A percentile compares a stretch with the other conserved stretches of the same genome.
phyloP scores from a whole-genome alignment of 2,329 filamentous ascomycete genomes.

The Endoconidiophora laricicola region DNA sequence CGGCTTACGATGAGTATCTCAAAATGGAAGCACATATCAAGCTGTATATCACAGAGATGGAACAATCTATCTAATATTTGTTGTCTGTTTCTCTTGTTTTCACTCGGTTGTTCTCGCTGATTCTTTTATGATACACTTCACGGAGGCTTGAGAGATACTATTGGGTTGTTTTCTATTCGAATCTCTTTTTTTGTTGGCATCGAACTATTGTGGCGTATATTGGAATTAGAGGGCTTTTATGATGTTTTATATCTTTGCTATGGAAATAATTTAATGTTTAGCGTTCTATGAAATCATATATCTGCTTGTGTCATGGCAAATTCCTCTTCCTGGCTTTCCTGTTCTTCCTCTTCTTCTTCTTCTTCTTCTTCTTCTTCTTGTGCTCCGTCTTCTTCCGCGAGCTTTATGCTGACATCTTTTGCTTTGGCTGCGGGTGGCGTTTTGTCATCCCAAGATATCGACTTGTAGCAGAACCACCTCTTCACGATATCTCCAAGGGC shows the following conservation, averaged over 20 bases:
- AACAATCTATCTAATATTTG: conserved; percentile 50
- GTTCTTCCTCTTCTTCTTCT: background rate
- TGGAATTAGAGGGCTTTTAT: background rate
- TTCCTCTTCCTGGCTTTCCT: conserved; percentile 4
- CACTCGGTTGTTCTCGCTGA: background rate
- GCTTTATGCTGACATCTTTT: background rate
- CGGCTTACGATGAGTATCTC: conserved; percentile 82
- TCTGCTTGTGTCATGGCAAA: conserved; percentile 6
- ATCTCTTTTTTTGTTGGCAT: conserved; percentile 8
- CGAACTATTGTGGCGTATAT: conserved; percentile 1
- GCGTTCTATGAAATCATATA: background rate
- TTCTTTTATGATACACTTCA: background rate
- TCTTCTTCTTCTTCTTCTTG: background rate
- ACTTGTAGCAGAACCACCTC: conserved; percentile 7
- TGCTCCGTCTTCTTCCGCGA: background rate
- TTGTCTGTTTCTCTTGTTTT: background rate
- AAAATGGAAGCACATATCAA: conserved; percentile 97
- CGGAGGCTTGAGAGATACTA: background rate
- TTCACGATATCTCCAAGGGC: background rate
- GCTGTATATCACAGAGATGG: conserved; percentile 97
- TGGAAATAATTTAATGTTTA: background rate
- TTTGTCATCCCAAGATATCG: background rate
- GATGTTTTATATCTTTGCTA: too few relatives aligned
- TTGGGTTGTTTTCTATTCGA: background rate
- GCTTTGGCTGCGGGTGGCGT: too few relatives aligned